phyloP scores from a whole-genome alignment of 352 stramenopile genomes.

The Phytophthora idaei region DNA sequence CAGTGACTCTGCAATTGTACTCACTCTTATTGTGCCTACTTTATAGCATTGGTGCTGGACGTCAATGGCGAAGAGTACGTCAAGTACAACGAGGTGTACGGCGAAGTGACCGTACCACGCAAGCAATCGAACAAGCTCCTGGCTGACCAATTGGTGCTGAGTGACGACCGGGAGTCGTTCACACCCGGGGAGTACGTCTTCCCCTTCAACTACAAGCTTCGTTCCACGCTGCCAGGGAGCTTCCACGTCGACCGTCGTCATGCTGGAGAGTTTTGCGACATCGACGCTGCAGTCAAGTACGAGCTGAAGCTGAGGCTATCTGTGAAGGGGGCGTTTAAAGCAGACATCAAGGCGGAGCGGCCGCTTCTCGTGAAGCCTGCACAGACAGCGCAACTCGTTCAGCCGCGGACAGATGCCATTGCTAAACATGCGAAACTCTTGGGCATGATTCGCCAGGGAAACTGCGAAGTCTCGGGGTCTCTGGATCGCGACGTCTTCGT shows the following conservation, averaged over 20 bases:
- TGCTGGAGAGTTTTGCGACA: constrained; percentile 29
- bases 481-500: constrained; percentile 31
- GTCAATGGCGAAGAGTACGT: constrained; percentile 35
- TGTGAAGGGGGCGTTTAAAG: constrained; percentile 26
- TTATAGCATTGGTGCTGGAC: constrained; percentile 25
- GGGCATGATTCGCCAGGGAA: constrained; percentile 27
- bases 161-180: constrained; percentile 48
- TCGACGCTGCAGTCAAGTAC: constrained; percentile 35
- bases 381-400: constrained; percentile 21
- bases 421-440: constrained; percentile 26
- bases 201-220: constrained; percentile 34
- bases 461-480: constrained; percentile 29
- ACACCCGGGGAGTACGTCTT: constrained; percentile 45
- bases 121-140: constrained; percentile 22
- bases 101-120: constrained; percentile 14
- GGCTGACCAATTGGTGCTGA: constrained; percentile 44
- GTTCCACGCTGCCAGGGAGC: constrained; percentile 16
- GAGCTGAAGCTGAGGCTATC: constrained; percentile 30
- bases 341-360: constrained; percentile 21
- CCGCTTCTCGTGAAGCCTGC: constrained; percentile 15
- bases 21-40: constrained; percentile 2
- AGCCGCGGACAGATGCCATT: constrained; percentile 17
- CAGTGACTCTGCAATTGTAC: background rate
- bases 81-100: constrained; percentile 37
- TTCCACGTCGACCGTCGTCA: constrained; percentile 30